A percentile compares a stretch with the other conserved stretches of the same genome.
These are phyloP conservation scores for Gloeopeniophorella convolvens DNA, from an alignment of 768 basidiomycete genomes.

Conservation along the genomic window DNA sequence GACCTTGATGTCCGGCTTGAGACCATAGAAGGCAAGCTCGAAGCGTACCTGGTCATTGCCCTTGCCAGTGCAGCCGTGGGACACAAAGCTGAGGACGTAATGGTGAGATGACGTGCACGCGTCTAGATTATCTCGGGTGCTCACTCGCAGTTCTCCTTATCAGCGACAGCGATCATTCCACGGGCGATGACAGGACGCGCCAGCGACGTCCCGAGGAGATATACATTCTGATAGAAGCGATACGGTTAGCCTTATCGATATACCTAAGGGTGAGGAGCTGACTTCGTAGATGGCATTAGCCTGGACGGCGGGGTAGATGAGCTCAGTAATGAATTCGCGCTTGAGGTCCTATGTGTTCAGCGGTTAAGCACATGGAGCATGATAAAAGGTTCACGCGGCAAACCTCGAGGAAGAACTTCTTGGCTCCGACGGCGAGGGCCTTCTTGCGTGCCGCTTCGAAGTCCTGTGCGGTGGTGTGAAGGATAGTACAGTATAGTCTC, in stretches of 20 bases:
- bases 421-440: slow-evolving; percentile 87
- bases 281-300: slow-evolving; percentile 99
- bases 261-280: slow-evolving; percentile 8
- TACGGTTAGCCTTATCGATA: background rate
- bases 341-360: slow-evolving; percentile 65
- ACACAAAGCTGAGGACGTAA: slow-evolving; percentile 61
- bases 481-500: too few relatives aligned
- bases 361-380: background rate
- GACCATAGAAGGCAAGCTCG: slow-evolving; percentile 97
- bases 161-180: slow-evolving; percentile 94
- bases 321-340: slow-evolving; percentile 89
- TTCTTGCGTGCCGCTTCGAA: slow-evolving; percentile 89
- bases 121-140: slow-evolving; percentile 25
- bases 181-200: slow-evolving; percentile 98
- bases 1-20: slow-evolving; percentile 98
- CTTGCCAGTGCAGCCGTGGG: slow-evolving; percentile 99
- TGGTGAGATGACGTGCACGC: background rate
- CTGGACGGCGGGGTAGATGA: slow-evolving; percentile 98
- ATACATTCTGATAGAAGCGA: slow-evolving; percentile 62
- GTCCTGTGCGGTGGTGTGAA: slow-evolving; percentile 48
- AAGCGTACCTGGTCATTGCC: slow-evolving; percentile 99
- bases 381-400: background rate
- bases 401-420: slow-evolving; percentile 91
- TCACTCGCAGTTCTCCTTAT: slow-evolving; percentile 91
- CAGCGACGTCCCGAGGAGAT: slow-evolving; percentile 95